Percentiles rank a stretch among this genome's conserved stretches.
Evolutionary conservation across 257 asterid genomes (phyloP).

Genomic region (Solanum appendiculatum): DNA sequence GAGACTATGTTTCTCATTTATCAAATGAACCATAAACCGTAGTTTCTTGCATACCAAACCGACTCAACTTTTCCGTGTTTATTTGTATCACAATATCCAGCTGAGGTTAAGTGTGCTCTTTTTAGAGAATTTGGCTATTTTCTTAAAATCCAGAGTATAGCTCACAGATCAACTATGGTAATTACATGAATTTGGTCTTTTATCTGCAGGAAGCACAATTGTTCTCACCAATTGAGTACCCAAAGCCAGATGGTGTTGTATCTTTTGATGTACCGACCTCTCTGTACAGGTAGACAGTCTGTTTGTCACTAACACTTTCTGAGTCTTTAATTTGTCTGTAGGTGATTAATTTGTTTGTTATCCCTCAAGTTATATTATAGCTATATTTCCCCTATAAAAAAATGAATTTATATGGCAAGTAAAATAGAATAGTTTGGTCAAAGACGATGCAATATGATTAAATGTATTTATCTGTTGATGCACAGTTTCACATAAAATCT

Average conservation of each 20-base stretch:
- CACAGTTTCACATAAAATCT: background rate
- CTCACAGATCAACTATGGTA: background rate
- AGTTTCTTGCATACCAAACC: background rate
- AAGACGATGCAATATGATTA: background rate
- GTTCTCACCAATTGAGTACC: slow-evolving; percentile 58
- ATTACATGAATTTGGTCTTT: slow-evolving; percentile 5
- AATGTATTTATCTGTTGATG: background rate
- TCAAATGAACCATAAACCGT: background rate
- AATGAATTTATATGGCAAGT: background rate
- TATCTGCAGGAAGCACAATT: slow-evolving; percentile 58
- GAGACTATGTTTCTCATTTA: background rate
- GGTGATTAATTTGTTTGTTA: background rate
- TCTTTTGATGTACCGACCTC: slow-evolving; percentile 87
- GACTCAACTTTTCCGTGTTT: background rate
- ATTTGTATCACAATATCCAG: background rate
- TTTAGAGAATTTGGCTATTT: background rate
- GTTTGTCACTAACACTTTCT: background rate
- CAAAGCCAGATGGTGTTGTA: slow-evolving; percentile 80
- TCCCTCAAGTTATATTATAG: background rate
- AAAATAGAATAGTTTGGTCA: background rate
- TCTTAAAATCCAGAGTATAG: background rate
- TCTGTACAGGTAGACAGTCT: slow-evolving; percentile 57
- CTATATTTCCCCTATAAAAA: background rate
- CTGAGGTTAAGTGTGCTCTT: background rate
- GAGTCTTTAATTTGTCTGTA: background rate